These are phyloP conservation scores for Backusella mclennaniae DNA, from an alignment of 192 early-diverging fungal species.

Conservation along the genomic window DNA sequence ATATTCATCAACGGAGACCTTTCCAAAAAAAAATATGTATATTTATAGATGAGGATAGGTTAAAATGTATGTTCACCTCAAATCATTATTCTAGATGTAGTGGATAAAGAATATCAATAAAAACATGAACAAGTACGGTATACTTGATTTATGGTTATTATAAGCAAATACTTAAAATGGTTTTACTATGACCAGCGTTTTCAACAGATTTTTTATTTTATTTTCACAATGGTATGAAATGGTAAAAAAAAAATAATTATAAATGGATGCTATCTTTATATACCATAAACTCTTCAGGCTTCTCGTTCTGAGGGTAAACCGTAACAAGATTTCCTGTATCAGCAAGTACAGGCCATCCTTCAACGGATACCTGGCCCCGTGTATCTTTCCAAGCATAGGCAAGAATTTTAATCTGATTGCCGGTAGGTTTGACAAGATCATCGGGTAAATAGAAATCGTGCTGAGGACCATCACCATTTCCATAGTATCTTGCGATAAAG, in stretches of 20 bases:
- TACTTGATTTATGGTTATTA: too few relatives aligned
- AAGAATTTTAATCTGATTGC: constrained; percentile 45
- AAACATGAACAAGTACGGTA: too few relatives aligned
- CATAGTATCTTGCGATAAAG: constrained; percentile 70
- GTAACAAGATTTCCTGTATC: constrained; percentile 25
- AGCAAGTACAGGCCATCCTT: constrained; percentile 27
- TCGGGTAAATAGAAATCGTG: constrained; percentile 69
- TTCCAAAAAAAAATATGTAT: too few relatives aligned
- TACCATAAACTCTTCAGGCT: constrained; percentile 22
- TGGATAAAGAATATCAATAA: too few relatives aligned
- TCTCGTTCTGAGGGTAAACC: background rate
- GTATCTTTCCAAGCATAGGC: constrained; percentile 44
- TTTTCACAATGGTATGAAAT: too few relatives aligned
- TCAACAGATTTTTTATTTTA: too few relatives aligned
- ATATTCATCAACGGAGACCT: too few relatives aligned
- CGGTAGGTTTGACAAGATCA: constrained; percentile 38
- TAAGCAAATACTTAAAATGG: too few relatives aligned
- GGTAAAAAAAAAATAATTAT: background rate
- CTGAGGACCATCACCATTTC: constrained; percentile 64
- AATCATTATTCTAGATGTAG: too few relatives aligned
- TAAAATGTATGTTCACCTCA: too few relatives aligned
- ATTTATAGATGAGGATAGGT: too few relatives aligned
- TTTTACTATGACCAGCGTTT: too few relatives aligned
- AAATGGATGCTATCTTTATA: constrained; percentile 14
- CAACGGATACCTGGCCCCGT: constrained; percentile 12